Conservation (phyloP, 805 yeast genomes). For the Suhomyces vadensis region DNA sequence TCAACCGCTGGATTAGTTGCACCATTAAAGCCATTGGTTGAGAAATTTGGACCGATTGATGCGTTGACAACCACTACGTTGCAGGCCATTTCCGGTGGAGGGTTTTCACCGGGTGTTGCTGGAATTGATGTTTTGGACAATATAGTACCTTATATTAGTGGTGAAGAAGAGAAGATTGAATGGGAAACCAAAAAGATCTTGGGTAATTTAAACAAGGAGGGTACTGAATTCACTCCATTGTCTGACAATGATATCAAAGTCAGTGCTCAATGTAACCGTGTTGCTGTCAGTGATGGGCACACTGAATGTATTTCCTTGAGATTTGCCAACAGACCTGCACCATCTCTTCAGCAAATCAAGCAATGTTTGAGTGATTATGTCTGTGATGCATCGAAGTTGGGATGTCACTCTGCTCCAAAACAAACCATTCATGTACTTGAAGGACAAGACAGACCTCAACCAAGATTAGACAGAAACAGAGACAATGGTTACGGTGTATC, state of each 20-base stretch:
- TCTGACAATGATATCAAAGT: conserved; percentile 75
- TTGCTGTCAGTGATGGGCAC: conserved; percentile 97
- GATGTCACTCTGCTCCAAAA: conserved; percentile 91
- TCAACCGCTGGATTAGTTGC: conserved; percentile 98
- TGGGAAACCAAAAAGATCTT: conserved; percentile 97
- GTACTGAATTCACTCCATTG: conserved; percentile 56
- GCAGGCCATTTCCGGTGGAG: conserved; percentile 98
- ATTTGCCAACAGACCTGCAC: conserved; percentile 81
- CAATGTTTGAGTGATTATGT: conserved; percentile 66
- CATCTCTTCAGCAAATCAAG: conserved; percentile 80
- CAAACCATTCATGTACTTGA: conserved; percentile 90
- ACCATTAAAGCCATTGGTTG: conserved; percentile 91
- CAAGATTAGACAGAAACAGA: conserved; percentile 94
- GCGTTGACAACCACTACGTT: conserved; percentile 85
- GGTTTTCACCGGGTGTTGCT: conserved; percentile 96
- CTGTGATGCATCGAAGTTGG: conserved; percentile 78
- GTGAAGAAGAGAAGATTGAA: conserved; percentile 98
- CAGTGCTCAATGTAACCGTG: conserved; percentile 95
- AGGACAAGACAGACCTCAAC: conserved; percentile 93
- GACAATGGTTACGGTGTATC: conserved; percentile 92
- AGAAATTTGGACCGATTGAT: conserved; percentile 86
- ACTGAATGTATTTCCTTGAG: conserved; percentile 90
- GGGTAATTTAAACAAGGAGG: conserved; percentile 58
- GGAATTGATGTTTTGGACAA: conserved; percentile 95
- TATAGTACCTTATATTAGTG: conserved; percentile 90